phyloP scores from a whole-genome alignment of 768 basidiomycete species.

The Macrocybe gigantea region DNA sequence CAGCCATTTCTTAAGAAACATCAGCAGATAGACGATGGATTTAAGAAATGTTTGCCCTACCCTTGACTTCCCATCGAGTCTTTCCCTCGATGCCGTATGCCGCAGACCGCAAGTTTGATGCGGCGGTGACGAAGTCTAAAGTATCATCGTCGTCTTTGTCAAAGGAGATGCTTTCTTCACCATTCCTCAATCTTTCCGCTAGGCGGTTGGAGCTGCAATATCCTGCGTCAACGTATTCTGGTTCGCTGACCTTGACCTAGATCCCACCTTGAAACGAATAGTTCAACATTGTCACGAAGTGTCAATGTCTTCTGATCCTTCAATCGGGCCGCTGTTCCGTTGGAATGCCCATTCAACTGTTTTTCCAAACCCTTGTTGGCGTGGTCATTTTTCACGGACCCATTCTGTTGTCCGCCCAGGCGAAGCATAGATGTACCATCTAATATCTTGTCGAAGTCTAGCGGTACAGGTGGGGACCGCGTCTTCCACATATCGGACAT shows the following conservation, averaged over 20 bases:
- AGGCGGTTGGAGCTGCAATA: conserved; percentile 68
- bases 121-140: conserved; percentile 92
- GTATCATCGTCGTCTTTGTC: conserved; percentile 99
- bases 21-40: neutral
- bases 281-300: conserved; percentile 71
- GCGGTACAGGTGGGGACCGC: conserved; percentile 77
- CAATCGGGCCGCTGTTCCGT: conserved; percentile 34
- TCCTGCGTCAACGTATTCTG: neutral
- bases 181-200: conserved; percentile 56
- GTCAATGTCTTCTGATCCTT: conserved; percentile 80
- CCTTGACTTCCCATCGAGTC: conserved; percentile 97
- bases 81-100: conserved; percentile 87
- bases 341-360: conserved; percentile 17
- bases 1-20: conserved; percentile 82
- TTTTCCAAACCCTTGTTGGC: conserved; percentile 4
- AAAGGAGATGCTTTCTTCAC: conserved; percentile 64
- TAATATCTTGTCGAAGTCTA: conserved; percentile 76
- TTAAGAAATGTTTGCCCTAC: conserved; percentile 28
- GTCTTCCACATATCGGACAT: conserved; percentile 99
- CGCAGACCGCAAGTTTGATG: conserved; percentile 86
- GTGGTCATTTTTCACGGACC: conserved; percentile 10
- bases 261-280: conserved; percentile 80
- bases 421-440: conserved; percentile 52
- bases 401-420: conserved; percentile 13
- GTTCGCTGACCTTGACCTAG: neutral